phyloP scores from a whole-genome alignment of 2,329 filamentous ascomycete species.

The Fusarium sp. region DNA sequence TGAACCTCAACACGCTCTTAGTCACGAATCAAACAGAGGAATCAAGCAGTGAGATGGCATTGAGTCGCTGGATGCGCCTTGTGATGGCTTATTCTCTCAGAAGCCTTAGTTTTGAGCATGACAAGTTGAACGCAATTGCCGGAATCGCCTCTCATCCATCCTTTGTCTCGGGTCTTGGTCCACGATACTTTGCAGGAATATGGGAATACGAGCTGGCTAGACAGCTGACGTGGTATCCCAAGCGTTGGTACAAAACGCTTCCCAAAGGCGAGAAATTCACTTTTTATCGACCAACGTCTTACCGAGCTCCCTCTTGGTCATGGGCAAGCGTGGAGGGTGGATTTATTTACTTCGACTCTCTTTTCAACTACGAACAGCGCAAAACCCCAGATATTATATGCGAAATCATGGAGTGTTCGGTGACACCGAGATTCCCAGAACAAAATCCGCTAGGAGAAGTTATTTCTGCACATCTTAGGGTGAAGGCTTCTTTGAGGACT shows the following conservation, averaged over 20 bases:
- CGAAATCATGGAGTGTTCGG: background rate
- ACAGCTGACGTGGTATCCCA: background rate
- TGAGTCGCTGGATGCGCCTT: background rate
- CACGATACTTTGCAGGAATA: background rate
- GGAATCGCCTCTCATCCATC: background rate
- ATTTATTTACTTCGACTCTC: background rate
- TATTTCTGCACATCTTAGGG: background rate
- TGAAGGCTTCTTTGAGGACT: background rate
- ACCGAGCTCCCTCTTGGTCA: conserved; percentile 1
- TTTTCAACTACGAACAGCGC: no score
- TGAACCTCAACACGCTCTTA: background rate
- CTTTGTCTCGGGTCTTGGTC: background rate
- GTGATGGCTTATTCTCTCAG: background rate
- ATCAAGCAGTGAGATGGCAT: background rate
- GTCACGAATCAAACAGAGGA: background rate
- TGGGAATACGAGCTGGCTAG: background rate
- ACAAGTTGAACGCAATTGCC: conserved; percentile 3
- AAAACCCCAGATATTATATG: background rate
- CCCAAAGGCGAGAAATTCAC: background rate
- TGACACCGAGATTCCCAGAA: background rate
- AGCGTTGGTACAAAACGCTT: background rate
- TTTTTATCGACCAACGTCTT: background rate
- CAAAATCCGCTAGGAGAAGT: background rate
- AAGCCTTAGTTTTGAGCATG: background rate
- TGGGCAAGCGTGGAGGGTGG: conserved; percentile 1